Percentiles rank a stretch among this genome's conserved stretches.
These are phyloP conservation scores for Cyclostephanos invisitatus DNA, from an alignment of 108 stramenopile species.

Conservation along the genomic window DNA sequence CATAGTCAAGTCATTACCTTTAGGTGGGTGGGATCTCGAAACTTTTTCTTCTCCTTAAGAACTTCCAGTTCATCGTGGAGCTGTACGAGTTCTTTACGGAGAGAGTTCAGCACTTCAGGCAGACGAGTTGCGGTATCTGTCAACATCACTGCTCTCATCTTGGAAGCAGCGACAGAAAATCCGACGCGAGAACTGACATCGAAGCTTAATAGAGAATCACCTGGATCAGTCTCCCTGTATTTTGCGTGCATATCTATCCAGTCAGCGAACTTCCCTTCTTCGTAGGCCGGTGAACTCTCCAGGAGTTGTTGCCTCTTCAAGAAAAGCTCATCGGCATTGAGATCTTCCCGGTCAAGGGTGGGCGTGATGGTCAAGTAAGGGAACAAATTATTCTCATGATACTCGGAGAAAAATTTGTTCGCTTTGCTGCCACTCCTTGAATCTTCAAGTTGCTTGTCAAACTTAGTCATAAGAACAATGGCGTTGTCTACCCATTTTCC, in stretches of 20 bases:
- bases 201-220: conserved; percentile 31
- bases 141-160: conserved; percentile 76
- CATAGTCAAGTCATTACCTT: background rate
- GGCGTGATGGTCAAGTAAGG: conserved; percentile 76
- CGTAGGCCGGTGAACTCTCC: conserved; percentile 42
- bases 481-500: conserved; percentile 61
- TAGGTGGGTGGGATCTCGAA: conserved; percentile 48
- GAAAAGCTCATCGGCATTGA: conserved; percentile 54
- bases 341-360: conserved; percentile 63
- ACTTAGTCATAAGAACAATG: conserved; percentile 80
- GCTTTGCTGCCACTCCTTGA: conserved; percentile 64
- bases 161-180: conserved; percentile 53
- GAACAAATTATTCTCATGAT: conserved; percentile 49
- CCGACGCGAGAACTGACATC: conserved; percentile 49
- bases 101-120: conserved; percentile 62
- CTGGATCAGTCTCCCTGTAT: conserved; percentile 45
- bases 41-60: conserved; percentile 53
- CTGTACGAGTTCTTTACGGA: conserved; percentile 51
- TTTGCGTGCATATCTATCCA: conserved; percentile 53
- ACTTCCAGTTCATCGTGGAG: conserved; percentile 44
- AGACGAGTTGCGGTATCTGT: conserved; percentile 65
- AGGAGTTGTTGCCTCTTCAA: conserved; percentile 48
- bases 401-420: conserved; percentile 73
- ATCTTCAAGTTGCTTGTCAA: conserved; percentile 75
- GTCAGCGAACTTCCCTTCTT: conserved; percentile 50